Percentiles rank a stretch among this genome's conserved stretches.
phyloP scores from a whole-genome alignment of 2,329 filamentous ascomycete species.

The Stachybotrys elegans region DNA sequence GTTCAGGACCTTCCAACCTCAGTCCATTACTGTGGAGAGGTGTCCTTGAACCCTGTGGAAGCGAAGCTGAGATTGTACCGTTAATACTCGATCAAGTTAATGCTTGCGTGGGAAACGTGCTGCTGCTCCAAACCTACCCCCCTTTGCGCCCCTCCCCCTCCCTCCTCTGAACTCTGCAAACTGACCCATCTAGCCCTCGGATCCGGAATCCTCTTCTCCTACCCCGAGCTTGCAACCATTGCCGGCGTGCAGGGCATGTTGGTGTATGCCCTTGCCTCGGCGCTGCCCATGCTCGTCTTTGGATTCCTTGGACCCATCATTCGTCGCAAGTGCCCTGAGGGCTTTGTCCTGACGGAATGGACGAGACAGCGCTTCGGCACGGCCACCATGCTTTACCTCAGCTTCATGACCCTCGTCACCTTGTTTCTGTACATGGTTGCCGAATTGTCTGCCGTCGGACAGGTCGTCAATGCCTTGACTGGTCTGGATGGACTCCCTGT shows the following conservation, averaged over 20 bases:
- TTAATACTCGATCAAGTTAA: constrained; percentile 98
- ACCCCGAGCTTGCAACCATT: constrained; percentile 75
- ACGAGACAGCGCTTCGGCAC: constrained; percentile 72
- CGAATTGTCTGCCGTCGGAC: constrained; percentile 75
- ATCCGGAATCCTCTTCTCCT: constrained; percentile 78
- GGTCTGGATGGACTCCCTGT: constrained; percentile 69
- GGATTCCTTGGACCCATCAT: constrained; percentile 72
- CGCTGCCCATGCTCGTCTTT: constrained; percentile 70
- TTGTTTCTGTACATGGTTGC: constrained; percentile 85
- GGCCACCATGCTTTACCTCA: constrained; percentile 66
- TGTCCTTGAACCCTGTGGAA: constrained; percentile 36
- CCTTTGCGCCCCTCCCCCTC: constrained; percentile 17
- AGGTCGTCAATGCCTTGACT: constrained; percentile 70
- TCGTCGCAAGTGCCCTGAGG: constrained; percentile 72
- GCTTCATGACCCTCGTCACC: constrained; percentile 72
- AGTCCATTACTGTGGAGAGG: constrained; percentile 17
- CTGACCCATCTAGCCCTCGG: constrained; percentile 65
- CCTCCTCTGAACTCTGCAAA: constrained; percentile 17
- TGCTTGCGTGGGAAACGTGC: constrained; percentile 98
- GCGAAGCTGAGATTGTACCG: constrained; percentile 93
- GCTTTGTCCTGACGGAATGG: constrained; percentile 83
- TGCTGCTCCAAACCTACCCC: constrained; percentile 63
- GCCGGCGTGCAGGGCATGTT: constrained; percentile 74
- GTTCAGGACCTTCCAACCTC: constrained; percentile 46
- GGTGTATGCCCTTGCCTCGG: constrained; percentile 68